Conservation (phyloP, 306 rosid species). For the Corylus avellana region DNA sequence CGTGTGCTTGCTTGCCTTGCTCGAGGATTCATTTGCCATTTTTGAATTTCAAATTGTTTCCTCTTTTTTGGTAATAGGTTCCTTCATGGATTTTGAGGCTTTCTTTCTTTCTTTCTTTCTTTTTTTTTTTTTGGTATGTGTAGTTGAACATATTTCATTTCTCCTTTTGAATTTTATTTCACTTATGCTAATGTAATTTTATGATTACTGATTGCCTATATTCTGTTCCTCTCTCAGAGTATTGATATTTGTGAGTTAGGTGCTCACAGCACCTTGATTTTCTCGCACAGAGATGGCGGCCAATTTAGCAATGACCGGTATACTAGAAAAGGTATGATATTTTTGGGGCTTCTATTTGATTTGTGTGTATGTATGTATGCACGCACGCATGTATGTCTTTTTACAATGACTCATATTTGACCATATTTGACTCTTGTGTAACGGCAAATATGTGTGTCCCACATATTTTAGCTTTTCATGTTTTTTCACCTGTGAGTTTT, state of each 20-base stretch:
- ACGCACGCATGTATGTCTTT: not conserved
- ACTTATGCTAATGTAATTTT: not conserved
- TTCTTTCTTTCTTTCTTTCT: no score
- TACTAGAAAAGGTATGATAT: slow-evolving; percentile 73
- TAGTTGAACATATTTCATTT: not conserved
- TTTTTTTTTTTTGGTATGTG: not conserved
- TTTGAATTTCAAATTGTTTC: not conserved
- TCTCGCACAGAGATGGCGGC: slow-evolving; percentile 57
- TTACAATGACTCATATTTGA: slow-evolving; percentile 8
- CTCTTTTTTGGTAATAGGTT: not conserved
- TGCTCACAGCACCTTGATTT: not conserved
- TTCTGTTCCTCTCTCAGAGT: not conserved
- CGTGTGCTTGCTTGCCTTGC: not conserved
- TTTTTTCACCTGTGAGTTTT: not conserved
- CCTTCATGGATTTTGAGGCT: not conserved
- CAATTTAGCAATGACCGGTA: slow-evolving; percentile 66
- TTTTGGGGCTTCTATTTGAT: slow-evolving; percentile 4
- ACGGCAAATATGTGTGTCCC: not conserved
- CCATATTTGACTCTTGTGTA: slow-evolving; percentile 8
- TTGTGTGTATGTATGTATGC: not conserved
- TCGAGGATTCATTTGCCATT: not conserved
- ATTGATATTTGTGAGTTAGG: not conserved
- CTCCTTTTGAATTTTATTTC: not conserved
- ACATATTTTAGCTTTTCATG: not conserved
- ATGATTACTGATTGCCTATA: not conserved